Evolutionary conservation across 306 rosid species (phyloP), one percentile per base, ranked within the genome.

Genomic region (Pachyrhizus erosus): DNA sequence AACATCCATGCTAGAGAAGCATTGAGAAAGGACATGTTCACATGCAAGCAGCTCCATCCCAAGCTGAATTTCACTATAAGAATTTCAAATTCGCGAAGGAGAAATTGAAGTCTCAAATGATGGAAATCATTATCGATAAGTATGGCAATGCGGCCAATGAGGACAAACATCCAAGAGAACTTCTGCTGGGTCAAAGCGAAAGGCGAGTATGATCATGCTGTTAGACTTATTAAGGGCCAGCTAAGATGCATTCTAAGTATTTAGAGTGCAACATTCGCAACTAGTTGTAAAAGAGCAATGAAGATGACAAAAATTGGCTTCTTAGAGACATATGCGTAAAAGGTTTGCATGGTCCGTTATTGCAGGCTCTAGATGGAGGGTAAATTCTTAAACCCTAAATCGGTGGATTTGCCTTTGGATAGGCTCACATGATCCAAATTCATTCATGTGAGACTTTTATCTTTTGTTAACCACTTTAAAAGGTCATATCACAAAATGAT

Each of bases 1-100:
- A 77, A 77, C 49, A 77, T 62, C 81, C 81, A 77, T 77, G 81
- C 81, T 27, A 43, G 72, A 61, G 81, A 77, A 77, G 81, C 81
- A 62, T 77, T 61, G 81, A 77, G 24, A 77, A 77, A 57, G 81
- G 94, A 29, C 91, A 91, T 76, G 85, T 91, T 43, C 92, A 87
- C 79, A 82, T 84, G 90, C 94, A 89, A 77, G 89, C 90, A 43
- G 94, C 92, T 85, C 94, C 91, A 21, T 91, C 92, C 37, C 91
- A 91, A 77, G 81, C 81, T 61, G 83, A 79, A 55, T 40, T 79
- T 48, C 77, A 69, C 34, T 40, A 69, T 27, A 91, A 91, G 87
- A 91, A 87, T 81, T 89, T 83, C 76, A 86, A 80, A 84, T 86
- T 87, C 69, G 76, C 78, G 73, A 89, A 84, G 76, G 92, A 89